Conservation (phyloP, 1,139 yeast genomes). For the Lodderomyces elongisporus region DNA sequence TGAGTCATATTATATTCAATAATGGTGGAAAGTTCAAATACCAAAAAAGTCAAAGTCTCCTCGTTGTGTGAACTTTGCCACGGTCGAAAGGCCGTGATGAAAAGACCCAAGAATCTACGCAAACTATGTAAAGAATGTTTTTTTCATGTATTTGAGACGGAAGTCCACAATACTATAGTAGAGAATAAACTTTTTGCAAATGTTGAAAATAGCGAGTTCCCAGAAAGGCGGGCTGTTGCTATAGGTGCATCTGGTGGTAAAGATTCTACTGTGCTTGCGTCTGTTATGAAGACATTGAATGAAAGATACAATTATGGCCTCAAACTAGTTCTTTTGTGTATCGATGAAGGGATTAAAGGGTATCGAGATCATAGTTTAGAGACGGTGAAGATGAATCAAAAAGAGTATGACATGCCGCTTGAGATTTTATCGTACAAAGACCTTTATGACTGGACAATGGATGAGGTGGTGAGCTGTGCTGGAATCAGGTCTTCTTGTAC, state of each 20-base stretch:
- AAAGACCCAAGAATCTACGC: slow-evolving; percentile 87
- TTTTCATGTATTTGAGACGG: slow-evolving; percentile 87
- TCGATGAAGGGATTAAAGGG: slow-evolving; percentile 97
- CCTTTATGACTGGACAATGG: slow-evolving; percentile 96
- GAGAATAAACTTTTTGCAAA: slow-evolving; percentile 62
- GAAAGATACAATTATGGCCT: slow-evolving; percentile 86
- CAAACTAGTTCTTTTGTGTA: slow-evolving; percentile 71
- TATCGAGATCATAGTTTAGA: slow-evolving; percentile 96
- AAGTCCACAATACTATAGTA: slow-evolving; percentile 84
- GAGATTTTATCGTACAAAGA: slow-evolving; percentile 89
- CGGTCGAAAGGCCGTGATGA: slow-evolving; percentile 77
- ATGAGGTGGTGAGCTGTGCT: slow-evolving; percentile 91
- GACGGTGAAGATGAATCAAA: slow-evolving; percentile 88
- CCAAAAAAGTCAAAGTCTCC: slow-evolving; percentile 32
- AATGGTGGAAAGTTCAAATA: too few species aligned
- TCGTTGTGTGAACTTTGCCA: slow-evolving; percentile 82
- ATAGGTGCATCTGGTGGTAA: slow-evolving; percentile 99
- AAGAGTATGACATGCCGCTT: slow-evolving; percentile 82
- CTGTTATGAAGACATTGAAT: slow-evolving; percentile 78
- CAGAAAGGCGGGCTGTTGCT: slow-evolving; percentile 55
- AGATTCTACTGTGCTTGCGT: slow-evolving; percentile 93
- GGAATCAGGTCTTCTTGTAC: slow-evolving; percentile 95
- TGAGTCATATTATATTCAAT: too few species aligned
- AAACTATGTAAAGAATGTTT: slow-evolving; percentile 93
- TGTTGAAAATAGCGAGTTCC: slow-evolving; percentile 59